Conservation (phyloP, 345 rosid species). For the Garcia nutans region DNA sequence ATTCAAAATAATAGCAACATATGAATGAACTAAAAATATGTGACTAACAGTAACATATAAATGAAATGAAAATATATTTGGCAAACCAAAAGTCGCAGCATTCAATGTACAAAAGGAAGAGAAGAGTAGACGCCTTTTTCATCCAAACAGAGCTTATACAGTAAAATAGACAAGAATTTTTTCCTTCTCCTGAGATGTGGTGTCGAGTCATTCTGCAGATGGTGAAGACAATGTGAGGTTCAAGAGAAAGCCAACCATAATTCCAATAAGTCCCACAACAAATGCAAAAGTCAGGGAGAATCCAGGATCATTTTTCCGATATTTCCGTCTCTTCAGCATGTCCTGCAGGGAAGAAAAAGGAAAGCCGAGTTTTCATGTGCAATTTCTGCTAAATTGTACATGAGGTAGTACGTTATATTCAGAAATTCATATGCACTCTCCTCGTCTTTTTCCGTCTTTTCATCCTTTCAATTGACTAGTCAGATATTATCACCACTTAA, state of each 20-base stretch:
- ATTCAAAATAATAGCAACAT: not conserved
- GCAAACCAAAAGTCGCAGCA: slow-evolving; percentile 22
- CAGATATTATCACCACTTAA: not conserved
- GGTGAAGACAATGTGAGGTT: slow-evolving; percentile 62
- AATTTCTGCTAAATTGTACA: not conserved
- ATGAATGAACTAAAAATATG: not conserved
- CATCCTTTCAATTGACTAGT: not conserved
- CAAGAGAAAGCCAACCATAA: slow-evolving; percentile 72
- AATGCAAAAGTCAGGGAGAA: slow-evolving; percentile 73
- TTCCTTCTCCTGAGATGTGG: slow-evolving; percentile 1
- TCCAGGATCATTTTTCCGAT: slow-evolving; percentile 47
- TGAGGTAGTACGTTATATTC: not conserved
- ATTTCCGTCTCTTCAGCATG: slow-evolving; percentile 62
- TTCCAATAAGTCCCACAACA: slow-evolving; percentile 74
- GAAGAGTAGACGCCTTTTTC: slow-evolving; percentile 23
- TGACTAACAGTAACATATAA: slow-evolving; percentile 18
- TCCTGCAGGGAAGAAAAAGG: slow-evolving; percentile 43
- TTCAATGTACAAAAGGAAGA: slow-evolving; percentile 34
- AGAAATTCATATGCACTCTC: not conserved
- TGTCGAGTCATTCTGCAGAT: slow-evolving; percentile 28
- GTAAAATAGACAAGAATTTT: slow-evolving; percentile 11
- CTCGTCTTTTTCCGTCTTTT: not conserved
- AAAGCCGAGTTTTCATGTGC: not conserved
- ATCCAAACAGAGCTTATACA: slow-evolving; percentile 33
- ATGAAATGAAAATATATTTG: slow-evolving; percentile 31